These are phyloP conservation scores for Ganoderma resinaceum DNA, from an alignment of 1,284 basidiomycete genomes.

Conservation along the genomic window DNA sequence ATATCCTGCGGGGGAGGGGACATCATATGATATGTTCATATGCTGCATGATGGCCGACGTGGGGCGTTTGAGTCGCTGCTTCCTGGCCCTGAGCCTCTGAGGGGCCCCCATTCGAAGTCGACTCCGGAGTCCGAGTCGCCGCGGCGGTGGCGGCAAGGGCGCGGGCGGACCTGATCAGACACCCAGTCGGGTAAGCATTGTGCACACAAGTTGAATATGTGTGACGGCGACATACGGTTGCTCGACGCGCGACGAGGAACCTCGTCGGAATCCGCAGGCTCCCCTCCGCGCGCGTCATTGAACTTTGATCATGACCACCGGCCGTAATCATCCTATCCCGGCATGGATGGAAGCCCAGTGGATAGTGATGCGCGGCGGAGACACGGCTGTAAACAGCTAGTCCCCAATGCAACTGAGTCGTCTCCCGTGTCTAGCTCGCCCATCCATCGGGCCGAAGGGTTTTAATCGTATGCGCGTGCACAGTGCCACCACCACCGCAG, in stretches of 20 bases:
- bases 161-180: neutral
- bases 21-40: neutral
- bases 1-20: too few species aligned
- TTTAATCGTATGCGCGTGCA: neutral
- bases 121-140: neutral
- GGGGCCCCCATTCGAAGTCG: neutral
- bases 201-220: neutral
- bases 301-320: neutral
- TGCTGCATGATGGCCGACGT: constrained; percentile 2
- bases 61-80: neutral
- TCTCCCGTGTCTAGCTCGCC: neutral
- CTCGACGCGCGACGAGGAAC: neutral
- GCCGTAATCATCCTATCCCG: neutral
- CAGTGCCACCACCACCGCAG: neutral
- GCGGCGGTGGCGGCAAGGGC: neutral
- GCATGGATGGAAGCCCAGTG: neutral
- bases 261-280: neutral
- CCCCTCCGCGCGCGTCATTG: neutral
- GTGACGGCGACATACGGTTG: constrained; percentile 1
- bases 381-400: neutral
- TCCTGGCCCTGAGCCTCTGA: neutral
- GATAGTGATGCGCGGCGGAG: neutral
- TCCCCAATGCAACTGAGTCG: too few species aligned
- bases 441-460: neutral
- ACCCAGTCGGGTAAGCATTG: neutral